These are phyloP conservation scores for Cladosporium cucumerinum DNA, from an alignment of 2,329 filamentous ascomycete species.

Conservation along the genomic window DNA sequence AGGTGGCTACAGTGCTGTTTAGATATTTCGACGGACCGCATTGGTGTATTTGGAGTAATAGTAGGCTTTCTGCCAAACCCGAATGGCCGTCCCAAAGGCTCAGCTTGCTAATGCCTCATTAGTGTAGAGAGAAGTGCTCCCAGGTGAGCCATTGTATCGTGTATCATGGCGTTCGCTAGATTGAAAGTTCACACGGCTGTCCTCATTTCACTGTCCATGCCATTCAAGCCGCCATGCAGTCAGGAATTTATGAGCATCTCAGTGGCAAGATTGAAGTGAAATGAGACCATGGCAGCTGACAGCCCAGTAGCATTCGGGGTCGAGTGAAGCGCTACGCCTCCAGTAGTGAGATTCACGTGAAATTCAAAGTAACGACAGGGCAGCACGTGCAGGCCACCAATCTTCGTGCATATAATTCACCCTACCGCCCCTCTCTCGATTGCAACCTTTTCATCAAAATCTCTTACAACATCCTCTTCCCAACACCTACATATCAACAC, in stretches of 20 bases:
- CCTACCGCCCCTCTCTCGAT: neutral
- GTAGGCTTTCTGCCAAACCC: neutral
- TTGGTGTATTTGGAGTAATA: neutral
- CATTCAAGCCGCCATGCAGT: neutral
- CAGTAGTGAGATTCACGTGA: neutral
- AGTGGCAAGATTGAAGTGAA: neutral
- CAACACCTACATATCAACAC: neutral
- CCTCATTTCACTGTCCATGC: neutral
- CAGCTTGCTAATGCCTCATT: neutral
- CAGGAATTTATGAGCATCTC: neutral
- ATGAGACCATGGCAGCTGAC: neutral
- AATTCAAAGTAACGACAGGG: neutral
- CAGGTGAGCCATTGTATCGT: neutral
- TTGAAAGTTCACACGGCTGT: neutral
- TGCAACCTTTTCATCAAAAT: neutral
- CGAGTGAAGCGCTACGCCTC: neutral
- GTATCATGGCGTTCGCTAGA: neutral
- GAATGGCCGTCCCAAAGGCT: neutral
- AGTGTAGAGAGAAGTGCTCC: conserved; percentile 4
- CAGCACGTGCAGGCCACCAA: neutral
- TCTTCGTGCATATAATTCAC: neutral
- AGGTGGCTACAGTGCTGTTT: conserved; percentile 94
- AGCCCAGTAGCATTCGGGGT: neutral
- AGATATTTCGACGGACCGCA: conserved; percentile 26
- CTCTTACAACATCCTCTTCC: too few species aligned